phyloP scores from a whole-genome alignment of 805 yeast genomes.

The Ogataea siamensis region DNA sequence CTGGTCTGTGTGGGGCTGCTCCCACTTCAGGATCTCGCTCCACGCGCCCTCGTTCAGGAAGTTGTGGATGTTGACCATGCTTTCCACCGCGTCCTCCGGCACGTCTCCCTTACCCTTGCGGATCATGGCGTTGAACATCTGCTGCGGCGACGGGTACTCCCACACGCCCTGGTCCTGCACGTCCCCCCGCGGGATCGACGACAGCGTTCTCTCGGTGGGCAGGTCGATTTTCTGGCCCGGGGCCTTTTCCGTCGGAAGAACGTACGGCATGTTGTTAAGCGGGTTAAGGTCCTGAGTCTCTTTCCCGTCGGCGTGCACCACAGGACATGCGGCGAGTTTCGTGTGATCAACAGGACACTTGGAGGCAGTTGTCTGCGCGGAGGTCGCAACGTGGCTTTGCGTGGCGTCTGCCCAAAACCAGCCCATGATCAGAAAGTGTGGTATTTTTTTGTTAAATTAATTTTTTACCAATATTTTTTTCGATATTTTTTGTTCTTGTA shows the following conservation, averaged over 20 bases:
- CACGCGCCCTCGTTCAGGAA: constrained; percentile 97
- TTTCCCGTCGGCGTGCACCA: constrained; percentile 31
- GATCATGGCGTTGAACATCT: constrained; percentile 97
- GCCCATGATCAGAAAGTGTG: constrained; percentile 51
- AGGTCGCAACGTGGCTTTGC: neutral
- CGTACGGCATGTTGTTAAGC: constrained; percentile 83
- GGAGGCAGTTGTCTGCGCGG: constrained; percentile 6
- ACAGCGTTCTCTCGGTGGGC: constrained; percentile 80
- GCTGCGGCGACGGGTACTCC: constrained; percentile 99
- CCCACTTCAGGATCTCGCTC: constrained; percentile 94
- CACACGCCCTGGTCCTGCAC: constrained; percentile 68
- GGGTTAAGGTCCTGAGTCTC: constrained; percentile 57
- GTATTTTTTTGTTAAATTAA: neutral
- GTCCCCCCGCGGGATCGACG: constrained; percentile 85
- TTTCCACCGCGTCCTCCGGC: constrained; percentile 93
- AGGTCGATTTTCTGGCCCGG: constrained; percentile 79
- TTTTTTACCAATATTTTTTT: constrained; percentile 4
- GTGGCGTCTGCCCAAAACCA: constrained; percentile 78
- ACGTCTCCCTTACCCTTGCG: constrained; percentile 89
- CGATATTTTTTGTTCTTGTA: constrained; percentile 1
- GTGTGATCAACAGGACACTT: constrained; percentile 32
- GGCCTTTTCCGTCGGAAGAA: constrained; percentile 59
- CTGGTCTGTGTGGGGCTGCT: constrained; percentile 58
- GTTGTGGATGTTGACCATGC: constrained; percentile 96
- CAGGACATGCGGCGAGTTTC: constrained; percentile 32